Base-by-base conservation (phyloP, 805 yeast species). In the Wickerhamiella galacta region DNA sequence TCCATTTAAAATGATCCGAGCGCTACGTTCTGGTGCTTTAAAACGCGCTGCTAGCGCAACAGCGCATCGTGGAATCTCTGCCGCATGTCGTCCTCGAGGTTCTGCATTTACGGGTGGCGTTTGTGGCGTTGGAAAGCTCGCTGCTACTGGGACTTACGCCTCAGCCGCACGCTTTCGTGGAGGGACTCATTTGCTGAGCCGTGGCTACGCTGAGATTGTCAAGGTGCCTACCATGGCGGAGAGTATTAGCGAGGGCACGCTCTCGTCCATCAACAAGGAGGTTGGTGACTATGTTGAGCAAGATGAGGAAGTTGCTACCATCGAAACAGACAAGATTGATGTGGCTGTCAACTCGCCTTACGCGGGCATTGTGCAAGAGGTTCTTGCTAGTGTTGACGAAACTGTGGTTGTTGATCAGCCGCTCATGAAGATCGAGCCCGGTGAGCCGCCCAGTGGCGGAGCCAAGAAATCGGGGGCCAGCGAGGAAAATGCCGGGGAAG, bases 151-250 rank as follows among this genome's bases (percentile, higher is more conserved):
- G n/a, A n/a, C n/a, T n/a, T n/a, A 20, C 22, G 22, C 22, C 10
- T 7, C 22, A 20, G 22, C 22, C 7, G 10, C 22, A 8, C 22
- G 22, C 22, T 8, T 11, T 9, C 18, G 6, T 6, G 18, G 18
- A 9, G 7, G 16, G 28, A 6, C 28, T 5, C 30, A 16, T 15
- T 19, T 28, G 11, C 14, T 33, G 6, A 16, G 18, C 27, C 47
- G 52, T 18, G 38, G 43, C 17, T 48, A 45, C 32, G 53, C 56
- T 37, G 38, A 35, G 19, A 47, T 51, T 31, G 93, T 87, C 33
- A 80, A 83, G 57, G 96, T 90, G 16, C 98, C 98, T 31, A 92
- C 81, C 43, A 83, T 90, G 95, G 96, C 98, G 28, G 98, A 90
- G 62, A 85, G 95, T 32, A 76, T 90, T 52, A 81, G 95, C 26